Evolutionary conservation across 352 stramenopile genomes (phyloP), one percentile per base, ranked within the genome.

Genomic region (Pythium periplocum): DNA sequence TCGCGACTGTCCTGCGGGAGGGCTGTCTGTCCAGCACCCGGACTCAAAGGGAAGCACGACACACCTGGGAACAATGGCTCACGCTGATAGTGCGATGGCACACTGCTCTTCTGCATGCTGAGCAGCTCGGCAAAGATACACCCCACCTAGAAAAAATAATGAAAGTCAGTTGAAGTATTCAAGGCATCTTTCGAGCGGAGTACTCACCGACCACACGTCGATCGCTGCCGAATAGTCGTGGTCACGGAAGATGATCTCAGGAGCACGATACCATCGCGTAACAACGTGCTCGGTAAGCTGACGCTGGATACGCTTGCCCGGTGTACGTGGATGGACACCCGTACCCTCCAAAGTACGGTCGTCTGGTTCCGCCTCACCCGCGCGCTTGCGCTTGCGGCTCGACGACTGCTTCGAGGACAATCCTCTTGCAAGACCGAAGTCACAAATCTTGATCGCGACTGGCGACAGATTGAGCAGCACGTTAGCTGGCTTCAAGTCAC

Each of bases 91-190:
- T 98, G 96, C 44, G 84, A 96, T 48, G 90, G 85, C 47, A 98
- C 87, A 64, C 86, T 98, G 55, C 83, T 96, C 76, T 98, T 95
- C 68, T 98, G 92, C 95, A 98, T 98, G 59, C 87, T 97, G 46
- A 98, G 56, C 35, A 98, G 75, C 70, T 98, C 94, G 0, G 86
- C 92, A 73, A 98, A 96, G 63, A 98, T 98, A 54, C 94, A 98
- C 30, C 94, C 94, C n/a, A 98, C 69, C 78, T 95, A 37, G 26
- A 55, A 11, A 48, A 33, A 47, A 48, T 2, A 58, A 2, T 4
- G 4, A 59, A 0, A 5, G 57, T 26, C 17, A 26, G 17, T 26
- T 26, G 17, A 26, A 26, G 17, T 41, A 53, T 17, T 58, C 9
- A 54, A 30, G 10, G 30, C 3, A 30, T 31, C 30, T 11, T 31